Base-by-base conservation (phyloP, 768 basidiomycete genomes). In the Tulasnella sp. region DNA sequence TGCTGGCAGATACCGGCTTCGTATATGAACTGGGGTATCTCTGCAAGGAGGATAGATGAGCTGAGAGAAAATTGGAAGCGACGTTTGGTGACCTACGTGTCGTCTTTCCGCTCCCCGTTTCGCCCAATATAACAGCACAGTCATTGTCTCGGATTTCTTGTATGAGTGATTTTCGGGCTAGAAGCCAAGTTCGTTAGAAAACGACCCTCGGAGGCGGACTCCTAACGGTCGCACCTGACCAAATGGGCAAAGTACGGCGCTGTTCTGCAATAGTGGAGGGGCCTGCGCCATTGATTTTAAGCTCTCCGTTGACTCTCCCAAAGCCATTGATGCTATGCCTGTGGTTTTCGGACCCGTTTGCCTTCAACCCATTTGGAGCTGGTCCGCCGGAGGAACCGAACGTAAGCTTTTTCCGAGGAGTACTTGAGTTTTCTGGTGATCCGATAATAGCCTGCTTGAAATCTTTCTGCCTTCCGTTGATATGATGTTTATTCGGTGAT, bases 41-140 rank as follows among this genome's bases (percentile, higher is more conserved):
- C 97, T 99, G 69, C 39, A 69, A 58, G 77, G 31, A 77, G 49
- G 39, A 52, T 36, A 17, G 36, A 49, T 58, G 40, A 34, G 54
- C 49, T 39, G 69, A 37, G 29, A 31, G 58, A 34, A 70, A 69
- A 74, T 40, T 34, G 71, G 1, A 3, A 25, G 15, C 70, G 1
- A 25, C 37, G 12, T 14, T 19, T 17, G 58, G 67, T 71, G 74
- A 90, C 94, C 80, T 83, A 97, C 97, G 97, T 70, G 97, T 99
- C 0, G 97, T 97, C 85, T 99, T 99, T 78, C 97, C 97, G 25
- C 96, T 97, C 15, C 97, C 97, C 0, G 97, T 99, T 84, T 99
- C 97, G 49, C 96, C 97, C 1, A 99, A 87, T 11, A 99, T 88
- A 64, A 99, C 89, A 0, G 91, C 93, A 8, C 94, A 91, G 81